Evolutionary conservation across 768 basidiomycete species (phyloP), one percentile per base, ranked within the genome.

Genomic region (Leccinum pellstonianum): DNA sequence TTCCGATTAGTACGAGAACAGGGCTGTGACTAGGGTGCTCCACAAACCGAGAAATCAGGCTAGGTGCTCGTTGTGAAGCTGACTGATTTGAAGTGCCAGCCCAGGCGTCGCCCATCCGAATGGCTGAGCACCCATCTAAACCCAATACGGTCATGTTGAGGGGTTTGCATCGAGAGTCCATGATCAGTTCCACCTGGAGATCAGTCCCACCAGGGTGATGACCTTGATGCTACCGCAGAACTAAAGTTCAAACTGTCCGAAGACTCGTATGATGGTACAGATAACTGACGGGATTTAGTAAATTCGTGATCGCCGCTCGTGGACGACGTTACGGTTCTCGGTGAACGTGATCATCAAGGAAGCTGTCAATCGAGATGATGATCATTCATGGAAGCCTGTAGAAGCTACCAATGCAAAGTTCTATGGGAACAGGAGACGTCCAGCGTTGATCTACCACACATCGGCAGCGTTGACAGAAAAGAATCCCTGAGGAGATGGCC

Each of bases 401-500:
- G 23, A 7, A 73, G 81, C 62, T 66, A 83, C 83, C 77, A 84
- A 86, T 83, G 83, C 84, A 87, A 35, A 80, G 73, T 47, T 64
- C 66, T 67, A 81, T 72, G 71, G 83, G 78, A 62, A 82, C 75
- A 11, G 70, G 68, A 3, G 65, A 66, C 15, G 76, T 76, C 80
- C 83, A 83, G 59, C 80, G 82, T 62, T 78, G 76, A 19, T 83
- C 76, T 25, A 80, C 81, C 23, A 80, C 21, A 3, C 76, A 27
- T 83, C 83, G 33, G 84, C 83, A 21, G 84, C 85, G 68, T 86
- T 86, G 66, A 86, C 79, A 63, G 85, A 55, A 88, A 81, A 14
- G 86, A 71, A 77, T 86, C 78, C 79, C 84, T 84, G 60, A 81
- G 68, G 47, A 86, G 73, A 66, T 87, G 86, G 68, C 86, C 86